phyloP scores from a whole-genome alignment of 2,329 filamentous ascomycete species.

The Neopestalotiopsis rosae region DNA sequence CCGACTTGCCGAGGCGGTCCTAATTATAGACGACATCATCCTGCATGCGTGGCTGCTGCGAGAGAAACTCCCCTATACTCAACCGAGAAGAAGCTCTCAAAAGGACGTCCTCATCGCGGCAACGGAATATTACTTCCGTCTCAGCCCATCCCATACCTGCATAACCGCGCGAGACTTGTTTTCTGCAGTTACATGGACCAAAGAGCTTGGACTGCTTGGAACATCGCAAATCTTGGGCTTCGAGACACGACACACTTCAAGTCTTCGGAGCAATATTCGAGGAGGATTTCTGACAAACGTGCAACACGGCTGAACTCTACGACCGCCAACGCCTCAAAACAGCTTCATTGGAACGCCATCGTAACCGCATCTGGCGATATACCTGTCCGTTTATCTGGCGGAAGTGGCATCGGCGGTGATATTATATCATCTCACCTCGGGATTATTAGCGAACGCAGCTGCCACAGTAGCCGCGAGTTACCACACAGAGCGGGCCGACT shows the following conservation, averaged over 20 bases:
- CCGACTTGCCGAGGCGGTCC: not conserved
- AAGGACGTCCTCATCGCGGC: conserved; percentile 12
- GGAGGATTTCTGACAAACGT: conserved; percentile 3
- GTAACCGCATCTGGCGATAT: not conserved
- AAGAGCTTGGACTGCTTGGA: conserved; percentile 25
- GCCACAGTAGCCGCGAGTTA: not conserved
- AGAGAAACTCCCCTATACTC: conserved; percentile 27
- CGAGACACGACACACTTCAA: conserved; percentile 14
- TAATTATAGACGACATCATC: conserved; percentile 13
- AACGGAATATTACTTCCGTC: conserved; percentile 19
- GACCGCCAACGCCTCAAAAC: not conserved
- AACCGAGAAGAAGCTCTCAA: conserved; percentile 2
- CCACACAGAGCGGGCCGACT: conserved; percentile 9
- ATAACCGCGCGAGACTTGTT: not conserved
- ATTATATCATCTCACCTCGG: conserved; percentile 1
- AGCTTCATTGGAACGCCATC: conserved; percentile 7
- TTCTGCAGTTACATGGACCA: conserved; percentile 28
- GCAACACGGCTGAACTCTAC: conserved; percentile 8
- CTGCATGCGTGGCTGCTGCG: conserved; percentile 11
- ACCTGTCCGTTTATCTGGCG: not conserved
- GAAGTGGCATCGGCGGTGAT: conserved; percentile 8
- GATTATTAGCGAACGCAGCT: not conserved
- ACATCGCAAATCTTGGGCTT: conserved; percentile 23
- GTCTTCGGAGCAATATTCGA: not conserved
- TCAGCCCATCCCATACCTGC: conserved; percentile 1